Conservation (phyloP, 176 grass and related monocot genomes). For the Hyparrhenia diplandra region DNA sequence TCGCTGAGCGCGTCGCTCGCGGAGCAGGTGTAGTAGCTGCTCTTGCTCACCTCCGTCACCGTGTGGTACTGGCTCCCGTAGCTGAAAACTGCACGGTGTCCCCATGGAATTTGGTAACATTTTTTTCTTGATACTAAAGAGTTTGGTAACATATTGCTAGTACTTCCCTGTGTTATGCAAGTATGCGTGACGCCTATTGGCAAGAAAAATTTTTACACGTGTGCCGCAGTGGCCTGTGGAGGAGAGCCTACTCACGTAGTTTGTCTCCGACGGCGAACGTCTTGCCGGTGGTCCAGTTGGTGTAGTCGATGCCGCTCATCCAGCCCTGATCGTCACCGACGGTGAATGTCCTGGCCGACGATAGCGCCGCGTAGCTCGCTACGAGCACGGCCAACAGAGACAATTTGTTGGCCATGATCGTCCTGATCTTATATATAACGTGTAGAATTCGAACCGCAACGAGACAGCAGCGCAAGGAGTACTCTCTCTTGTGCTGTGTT, state of each 20-base stretch:
- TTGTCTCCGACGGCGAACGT: slow-evolving; percentile 43
- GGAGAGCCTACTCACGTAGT: slow-evolving; percentile 34
- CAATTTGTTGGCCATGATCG: neutral
- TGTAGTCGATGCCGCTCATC: slow-evolving; percentile 50
- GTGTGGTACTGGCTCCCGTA: slow-evolving; percentile 48
- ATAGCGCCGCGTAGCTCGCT: neutral
- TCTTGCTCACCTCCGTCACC: slow-evolving; percentile 61
- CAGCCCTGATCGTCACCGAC: slow-evolving; percentile 57
- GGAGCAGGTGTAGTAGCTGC: slow-evolving; percentile 58
- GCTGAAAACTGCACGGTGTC: slow-evolving; percentile 48
- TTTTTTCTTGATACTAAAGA: too few relatives aligned
- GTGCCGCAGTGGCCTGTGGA: too few relatives aligned
- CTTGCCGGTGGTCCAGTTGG: slow-evolving; percentile 47
- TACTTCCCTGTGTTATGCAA: neutral
- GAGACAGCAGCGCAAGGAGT: neutral
- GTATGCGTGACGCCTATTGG: neutral
- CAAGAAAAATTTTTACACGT: too few relatives aligned
- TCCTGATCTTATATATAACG: neutral
- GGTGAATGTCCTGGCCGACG: slow-evolving; percentile 40
- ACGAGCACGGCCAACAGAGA: slow-evolving; percentile 1
- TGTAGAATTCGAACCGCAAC: neutral
- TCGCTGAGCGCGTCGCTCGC: slow-evolving; percentile 41
- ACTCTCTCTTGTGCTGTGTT: neutral
- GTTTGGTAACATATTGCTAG: too few relatives aligned
- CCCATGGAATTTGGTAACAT: neutral